Base-by-base conservation (phyloP, 305 asterid genomes). In the Stenogyne calaminthoides region DNA sequence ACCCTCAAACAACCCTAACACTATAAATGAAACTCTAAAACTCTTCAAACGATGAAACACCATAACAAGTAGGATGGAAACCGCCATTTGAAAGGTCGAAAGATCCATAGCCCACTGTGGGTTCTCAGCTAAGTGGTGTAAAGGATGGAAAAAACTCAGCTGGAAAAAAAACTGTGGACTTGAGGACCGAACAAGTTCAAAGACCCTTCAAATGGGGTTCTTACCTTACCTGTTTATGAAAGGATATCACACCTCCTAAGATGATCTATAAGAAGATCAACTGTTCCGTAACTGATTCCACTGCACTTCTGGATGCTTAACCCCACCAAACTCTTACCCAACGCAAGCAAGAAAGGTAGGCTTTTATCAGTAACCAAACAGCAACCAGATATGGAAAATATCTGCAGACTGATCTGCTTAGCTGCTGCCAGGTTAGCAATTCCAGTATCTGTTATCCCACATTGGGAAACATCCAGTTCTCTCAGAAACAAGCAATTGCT, bases 171-270 rank as follows among this genome's bases (percentile, higher is more conserved):
- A 2, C 22, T 47, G 64, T 42, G 9, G 36, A 57, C 39, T 59
- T n/a, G 72, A 46, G 55, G 58, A 70, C 89, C 55, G 76, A 70
- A 77, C 69, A 67, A 19, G 14, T 59, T 76, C n/a, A 59, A 75
- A 81, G 79, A 83, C 78, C 78, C 51, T 65, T 46, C 12, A 52
- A 39, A 64, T 51, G 51, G 67, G 69, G 67, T n/a, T 54, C 69
- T 66, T 61, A 49, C 14, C 14, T 36, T 69, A 47, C 55, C 69
- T 40, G 64, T 68, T 81, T 78, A 89, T 71, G 69, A 81, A 64
- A 92, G 96, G 83, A 92, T 75, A 70, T 92, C 91, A 22, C 97
- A 89, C 86, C 87, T 81, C 88, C 91, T 83, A 44, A 89, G 82
- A 20, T 70, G 87, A 80, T 86, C 92, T n/a, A 73, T 40, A 61